phyloP scores from a whole-genome alignment of 345 rosid species.

The Citrus cavaleriei region DNA sequence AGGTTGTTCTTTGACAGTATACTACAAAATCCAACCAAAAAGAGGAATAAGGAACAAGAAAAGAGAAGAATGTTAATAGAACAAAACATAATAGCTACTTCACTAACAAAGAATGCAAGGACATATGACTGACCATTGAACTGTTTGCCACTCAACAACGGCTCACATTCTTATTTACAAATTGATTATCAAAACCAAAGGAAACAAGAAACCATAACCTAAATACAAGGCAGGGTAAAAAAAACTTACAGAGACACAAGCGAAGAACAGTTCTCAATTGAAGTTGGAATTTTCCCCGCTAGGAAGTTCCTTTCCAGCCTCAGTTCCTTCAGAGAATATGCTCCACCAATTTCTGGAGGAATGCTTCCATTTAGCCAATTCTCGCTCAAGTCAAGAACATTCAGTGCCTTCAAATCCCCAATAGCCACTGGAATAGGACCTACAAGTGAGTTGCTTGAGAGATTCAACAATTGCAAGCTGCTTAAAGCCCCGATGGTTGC shows the following conservation, averaged over 20 bases:
- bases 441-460: slow-evolving; percentile 55
- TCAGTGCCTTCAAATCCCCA: slow-evolving; percentile 54
- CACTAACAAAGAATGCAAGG: background rate
- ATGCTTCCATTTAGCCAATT: slow-evolving; percentile 67
- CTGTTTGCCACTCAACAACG: background rate
- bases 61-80: background rate
- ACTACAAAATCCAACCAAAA: slow-evolving; percentile 35
- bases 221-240: background rate
- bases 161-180: background rate
- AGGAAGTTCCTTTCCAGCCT: slow-evolving; percentile 59
- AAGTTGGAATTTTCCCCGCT: slow-evolving; percentile 58
- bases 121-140: background rate
- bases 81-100: background rate
- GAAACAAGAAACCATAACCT: slow-evolving; percentile 13
- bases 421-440: slow-evolving; percentile 55
- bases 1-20: slow-evolving; percentile 64
- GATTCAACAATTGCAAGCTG: slow-evolving; percentile 53
- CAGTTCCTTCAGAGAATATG: slow-evolving; percentile 61
- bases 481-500: slow-evolving; percentile 40
- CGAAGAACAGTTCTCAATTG: slow-evolving; percentile 54
- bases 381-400: slow-evolving; percentile 66
- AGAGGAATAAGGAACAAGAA: background rate
- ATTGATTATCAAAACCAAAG: background rate
- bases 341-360: slow-evolving; percentile 69
- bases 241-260: slow-evolving; percentile 65